Evolutionary conservation across 768 basidiomycete species (phyloP), one percentile per base, ranked within the genome.

Genomic region (Mycena leptocephala): DNA sequence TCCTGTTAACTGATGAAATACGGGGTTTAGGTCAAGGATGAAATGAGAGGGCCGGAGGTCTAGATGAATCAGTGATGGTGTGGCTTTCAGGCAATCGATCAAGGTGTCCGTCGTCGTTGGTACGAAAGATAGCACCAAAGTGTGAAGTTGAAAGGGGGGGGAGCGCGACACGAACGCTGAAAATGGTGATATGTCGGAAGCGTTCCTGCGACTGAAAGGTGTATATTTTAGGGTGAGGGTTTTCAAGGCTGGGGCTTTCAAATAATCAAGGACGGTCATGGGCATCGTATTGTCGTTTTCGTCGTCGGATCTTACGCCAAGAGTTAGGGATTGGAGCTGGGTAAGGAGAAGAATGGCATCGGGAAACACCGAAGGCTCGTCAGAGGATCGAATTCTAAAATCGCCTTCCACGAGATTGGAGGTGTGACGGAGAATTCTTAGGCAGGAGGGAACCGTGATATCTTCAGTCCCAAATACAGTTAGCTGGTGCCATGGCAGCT

Each of bases 161-260:
- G 61, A 64, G 14, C 70, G 70, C 18, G 37, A 63, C 13, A 46
- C 9, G 48, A 63, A 72, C 4, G 70, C 55, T n/a, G 32, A 13
- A 9, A 64, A 64, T 22, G 61, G 13, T 0, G 46, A 24, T 11
- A 43, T 9, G n/a, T 64, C 11, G 14, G 5, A 0, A 5, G 28
- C 13, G 5, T 5, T 10, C 14, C 0, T 62, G 13, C 9, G 5
- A 7, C 3, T 5, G 4, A 5, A 24, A 16, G 30, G 6, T 14
- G 30, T 5, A 20, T 48, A 16, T 3, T 22, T 2, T 9, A 71
- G 35, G 22, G 24, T 62, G 43, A 71, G 70, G 46, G 30, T 37
- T 37, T 71, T 51, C 33, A 71, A 39, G 16, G 33, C 43, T 10
- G 61, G 70, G 20, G 33, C 22, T 16, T 14, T 35, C 58, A 71